Conservation (phyloP, 352 stramenopile genomes). For the Thalassiosira mediterranea region DNA sequence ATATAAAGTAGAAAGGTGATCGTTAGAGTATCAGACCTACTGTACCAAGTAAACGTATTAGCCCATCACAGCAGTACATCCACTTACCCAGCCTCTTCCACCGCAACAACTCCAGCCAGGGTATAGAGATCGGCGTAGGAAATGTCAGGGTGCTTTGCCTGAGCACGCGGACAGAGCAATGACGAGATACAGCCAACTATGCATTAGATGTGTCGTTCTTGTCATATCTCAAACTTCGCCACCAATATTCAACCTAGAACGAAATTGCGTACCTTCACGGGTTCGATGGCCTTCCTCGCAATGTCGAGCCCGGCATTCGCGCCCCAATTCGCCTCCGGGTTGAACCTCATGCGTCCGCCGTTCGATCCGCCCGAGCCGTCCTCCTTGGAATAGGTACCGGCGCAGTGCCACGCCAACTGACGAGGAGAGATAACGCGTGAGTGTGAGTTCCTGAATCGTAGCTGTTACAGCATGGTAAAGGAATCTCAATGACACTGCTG, state of each 20-base stretch:
- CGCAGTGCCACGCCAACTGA: conserved; percentile 91
- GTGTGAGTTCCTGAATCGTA: not conserved
- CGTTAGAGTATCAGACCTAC: too few species aligned
- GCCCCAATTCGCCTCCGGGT: conserved; percentile 91
- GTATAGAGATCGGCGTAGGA: conserved; percentile 97
- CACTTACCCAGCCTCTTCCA: conserved; percentile 97
- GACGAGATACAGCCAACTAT: not conserved
- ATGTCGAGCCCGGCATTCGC: conserved; percentile 93
- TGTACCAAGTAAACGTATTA: too few species aligned
- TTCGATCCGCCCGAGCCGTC: conserved; percentile 89
- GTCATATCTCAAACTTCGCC: too few species aligned
- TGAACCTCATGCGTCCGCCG: conserved; percentile 91
- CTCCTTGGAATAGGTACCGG: conserved; percentile 90
- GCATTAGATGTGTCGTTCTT: too few species aligned
- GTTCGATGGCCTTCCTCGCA: conserved; percentile 89
- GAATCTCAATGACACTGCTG: too few species aligned
- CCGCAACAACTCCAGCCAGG: conserved; percentile 93
- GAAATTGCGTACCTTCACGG: conserved; percentile 86
- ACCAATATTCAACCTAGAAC: conserved; percentile 3
- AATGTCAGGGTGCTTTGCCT: conserved; percentile 91
- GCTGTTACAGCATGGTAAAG: not conserved
- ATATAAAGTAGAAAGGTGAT: too few species aligned
- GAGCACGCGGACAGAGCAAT: not conserved
- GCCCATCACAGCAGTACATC: too few species aligned
- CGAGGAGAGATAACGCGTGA: conserved; percentile 66